These are phyloP conservation scores for Plasmodium ovale DNA, from an alignment of 169 alveolate genomes.

Conservation along the genomic window DNA sequence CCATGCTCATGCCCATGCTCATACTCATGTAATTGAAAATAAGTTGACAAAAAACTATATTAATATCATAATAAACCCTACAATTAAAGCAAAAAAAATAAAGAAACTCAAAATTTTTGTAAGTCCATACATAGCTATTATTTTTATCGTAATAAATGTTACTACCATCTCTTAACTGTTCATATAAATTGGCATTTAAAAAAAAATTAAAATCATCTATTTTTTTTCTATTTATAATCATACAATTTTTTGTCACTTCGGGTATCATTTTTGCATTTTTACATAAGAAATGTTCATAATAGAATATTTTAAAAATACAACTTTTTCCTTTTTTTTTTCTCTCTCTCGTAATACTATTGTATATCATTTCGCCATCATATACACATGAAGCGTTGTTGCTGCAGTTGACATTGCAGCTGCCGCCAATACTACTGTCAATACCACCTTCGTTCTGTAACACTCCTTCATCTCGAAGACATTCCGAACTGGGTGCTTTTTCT, in stretches of 20 bases:
- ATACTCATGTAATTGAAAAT: neutral
- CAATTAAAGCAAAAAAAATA: slow-evolving; percentile 44
- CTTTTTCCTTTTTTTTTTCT: neutral
- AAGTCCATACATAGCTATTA: slow-evolving; percentile 11
- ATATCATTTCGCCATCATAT: slow-evolving; percentile 23
- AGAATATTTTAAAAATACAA: slow-evolving; percentile 14
- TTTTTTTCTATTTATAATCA: slow-evolving; percentile 25
- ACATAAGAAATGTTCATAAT: slow-evolving; percentile 14
- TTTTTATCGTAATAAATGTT: slow-evolving; percentile 13
- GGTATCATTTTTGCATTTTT: slow-evolving; percentile 10
- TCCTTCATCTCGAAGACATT: too few relatives aligned
- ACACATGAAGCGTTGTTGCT: neutral
- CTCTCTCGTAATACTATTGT: neutral
- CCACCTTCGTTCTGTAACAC: too few relatives aligned
- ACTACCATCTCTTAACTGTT: slow-evolving; percentile 4
- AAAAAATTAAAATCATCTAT: slow-evolving; percentile 15
- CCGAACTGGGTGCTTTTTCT: too few relatives aligned
- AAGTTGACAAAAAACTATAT: neutral
- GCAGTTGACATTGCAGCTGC: too few relatives aligned
- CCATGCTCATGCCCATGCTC: too few relatives aligned
- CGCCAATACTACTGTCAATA: too few relatives aligned
- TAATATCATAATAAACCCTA: slow-evolving; percentile 20
- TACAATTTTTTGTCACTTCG: slow-evolving; percentile 1
- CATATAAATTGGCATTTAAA: slow-evolving; percentile 11
- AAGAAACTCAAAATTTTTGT: slow-evolving; percentile 23